Percentiles rank a stretch among this genome's conserved stretches.
phyloP scores from a whole-genome alignment of 352 stramenopile genomes.

The Phytophthora nicotianae region DNA sequence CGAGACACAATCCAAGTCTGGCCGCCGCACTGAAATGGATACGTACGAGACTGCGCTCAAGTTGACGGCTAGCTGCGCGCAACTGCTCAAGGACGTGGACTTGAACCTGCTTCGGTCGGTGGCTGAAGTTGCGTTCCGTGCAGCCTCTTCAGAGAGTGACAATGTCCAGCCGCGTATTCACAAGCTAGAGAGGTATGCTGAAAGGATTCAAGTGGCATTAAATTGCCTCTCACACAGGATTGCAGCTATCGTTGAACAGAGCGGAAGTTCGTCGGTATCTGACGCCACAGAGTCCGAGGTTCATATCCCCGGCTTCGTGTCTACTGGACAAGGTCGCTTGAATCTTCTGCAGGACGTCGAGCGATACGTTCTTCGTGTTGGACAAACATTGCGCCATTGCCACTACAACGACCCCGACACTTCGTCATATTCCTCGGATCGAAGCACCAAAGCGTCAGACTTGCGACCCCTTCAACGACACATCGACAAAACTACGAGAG shows the following conservation, averaged over 20 bases:
- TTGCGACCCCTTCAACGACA: conserved; percentile 11
- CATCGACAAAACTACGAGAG: conserved; percentile 2
- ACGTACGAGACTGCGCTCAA: conserved; percentile 14
- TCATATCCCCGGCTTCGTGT: conserved; percentile 8
- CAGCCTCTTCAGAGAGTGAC: background rate
- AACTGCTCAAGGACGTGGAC: conserved; percentile 45
- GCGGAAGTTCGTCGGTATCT: background rate
- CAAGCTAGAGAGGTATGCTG: conserved; percentile 6
- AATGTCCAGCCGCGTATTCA: background rate
- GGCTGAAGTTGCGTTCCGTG: conserved; percentile 10
- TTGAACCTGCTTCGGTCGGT: conserved; percentile 14
- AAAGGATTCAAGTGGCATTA: conserved; percentile 10
- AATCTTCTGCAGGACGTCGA: conserved; percentile 14
- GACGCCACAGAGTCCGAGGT: background rate
- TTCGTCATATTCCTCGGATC: background rate
- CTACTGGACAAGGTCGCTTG: conserved; percentile 6
- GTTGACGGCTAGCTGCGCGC: background rate
- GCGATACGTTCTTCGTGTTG: conserved; percentile 10
- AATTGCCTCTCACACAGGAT: conserved; percentile 10
- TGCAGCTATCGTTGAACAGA: background rate
- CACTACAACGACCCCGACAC: background rate
- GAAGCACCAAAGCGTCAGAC: background rate
- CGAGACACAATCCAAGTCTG: background rate
- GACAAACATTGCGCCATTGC: conserved; percentile 6
- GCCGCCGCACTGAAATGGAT: background rate